A percentile compares a stretch with the other conserved stretches of the same genome.
phyloP scores from a whole-genome alignment of 2,329 filamentous ascomycete species.

The Phaeosphaeriaceae sp. region DNA sequence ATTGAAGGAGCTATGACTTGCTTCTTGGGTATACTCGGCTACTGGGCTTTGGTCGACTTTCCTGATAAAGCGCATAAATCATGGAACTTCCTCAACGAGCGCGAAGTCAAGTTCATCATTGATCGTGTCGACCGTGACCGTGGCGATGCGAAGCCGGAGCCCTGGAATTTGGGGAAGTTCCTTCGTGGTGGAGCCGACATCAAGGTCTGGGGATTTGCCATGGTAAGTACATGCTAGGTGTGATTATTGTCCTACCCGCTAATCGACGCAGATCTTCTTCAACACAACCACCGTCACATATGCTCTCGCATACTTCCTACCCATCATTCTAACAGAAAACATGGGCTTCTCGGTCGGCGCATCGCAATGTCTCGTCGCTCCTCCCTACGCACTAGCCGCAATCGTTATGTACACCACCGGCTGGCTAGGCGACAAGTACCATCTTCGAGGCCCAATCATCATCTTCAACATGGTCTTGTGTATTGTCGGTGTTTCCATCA shows the following conservation, averaged over 20 bases:
- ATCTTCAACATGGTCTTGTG: constrained; percentile 69
- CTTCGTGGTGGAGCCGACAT: constrained; percentile 55
- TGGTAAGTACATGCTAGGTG: constrained; percentile 31
- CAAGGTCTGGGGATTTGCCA: constrained; percentile 63
- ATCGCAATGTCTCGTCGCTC: constrained; percentile 73
- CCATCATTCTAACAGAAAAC: constrained; percentile 69
- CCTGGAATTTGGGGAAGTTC: constrained; percentile 57
- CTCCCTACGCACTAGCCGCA: constrained; percentile 45
- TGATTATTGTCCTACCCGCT: constrained; percentile 7
- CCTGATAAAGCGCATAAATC: constrained; percentile 51
- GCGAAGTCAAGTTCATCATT: constrained; percentile 58
- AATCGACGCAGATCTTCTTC: constrained; percentile 54
- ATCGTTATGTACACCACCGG: constrained; percentile 59
- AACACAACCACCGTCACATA: constrained; percentile 75
- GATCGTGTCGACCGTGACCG: constrained; percentile 60
- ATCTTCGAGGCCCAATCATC: constrained; percentile 69
- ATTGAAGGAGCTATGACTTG: constrained; percentile 53
- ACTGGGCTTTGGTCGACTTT: constrained; percentile 55
- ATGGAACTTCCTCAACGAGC: constrained; percentile 53
- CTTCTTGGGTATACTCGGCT: constrained; percentile 48
- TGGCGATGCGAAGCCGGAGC: constrained; percentile 57
- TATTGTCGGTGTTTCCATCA: constrained; percentile 73
- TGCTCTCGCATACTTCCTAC: constrained; percentile 78
- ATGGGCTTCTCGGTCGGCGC: constrained; percentile 70
- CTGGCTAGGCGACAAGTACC: constrained; percentile 71